phyloP scores from a whole-genome alignment of 208 protist genomes.

The Trypanosoma platydactyli region DNA sequence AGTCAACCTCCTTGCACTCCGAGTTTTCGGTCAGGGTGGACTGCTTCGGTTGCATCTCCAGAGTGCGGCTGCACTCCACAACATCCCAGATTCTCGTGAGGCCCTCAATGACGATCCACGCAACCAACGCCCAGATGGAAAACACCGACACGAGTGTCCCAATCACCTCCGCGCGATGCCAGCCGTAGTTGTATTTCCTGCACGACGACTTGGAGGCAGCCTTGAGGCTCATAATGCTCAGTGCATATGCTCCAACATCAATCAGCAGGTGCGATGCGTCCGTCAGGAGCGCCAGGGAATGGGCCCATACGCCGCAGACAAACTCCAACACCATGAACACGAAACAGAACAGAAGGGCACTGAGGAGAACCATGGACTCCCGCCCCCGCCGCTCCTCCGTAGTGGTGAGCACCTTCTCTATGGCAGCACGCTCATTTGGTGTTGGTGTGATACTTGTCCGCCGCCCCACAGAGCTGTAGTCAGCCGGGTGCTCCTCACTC shows the following conservation, averaged over 20 bases:
- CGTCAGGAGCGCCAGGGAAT: slow-evolving; percentile 89
- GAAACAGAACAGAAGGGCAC: slow-evolving; percentile 67
- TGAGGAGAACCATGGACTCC: slow-evolving; percentile 64
- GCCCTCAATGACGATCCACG: slow-evolving; percentile 82
- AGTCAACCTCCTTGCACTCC: slow-evolving; percentile 57
- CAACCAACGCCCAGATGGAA: slow-evolving; percentile 87
- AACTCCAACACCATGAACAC: slow-evolving; percentile 91
- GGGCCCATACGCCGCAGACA: slow-evolving; percentile 66
- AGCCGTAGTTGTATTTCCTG: slow-evolving; percentile 86
- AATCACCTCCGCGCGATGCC: slow-evolving; percentile 90
- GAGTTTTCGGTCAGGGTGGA: not conserved
- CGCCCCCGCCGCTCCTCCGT: slow-evolving; percentile 53
- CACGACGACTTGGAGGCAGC: slow-evolving; percentile 64
- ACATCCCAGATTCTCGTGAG: slow-evolving; percentile 65
- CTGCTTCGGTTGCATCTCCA: slow-evolving; percentile 4
- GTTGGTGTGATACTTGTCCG: slow-evolving; percentile 7
- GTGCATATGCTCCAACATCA: slow-evolving; percentile 83
- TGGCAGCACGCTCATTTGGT: slow-evolving; percentile 19
- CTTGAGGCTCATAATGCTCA: slow-evolving; percentile 82
- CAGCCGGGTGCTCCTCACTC: not conserved
- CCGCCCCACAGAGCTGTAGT: slow-evolving; percentile 27
- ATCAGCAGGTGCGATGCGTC: slow-evolving; percentile 90
- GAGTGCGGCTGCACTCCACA: slow-evolving; percentile 55
- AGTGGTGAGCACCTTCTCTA: slow-evolving; percentile 27
- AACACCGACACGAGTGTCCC: slow-evolving; percentile 89